Evolutionary conservation across 768 basidiomycete genomes (phyloP).

Genomic region (Psilocybe cyanescens): DNA sequence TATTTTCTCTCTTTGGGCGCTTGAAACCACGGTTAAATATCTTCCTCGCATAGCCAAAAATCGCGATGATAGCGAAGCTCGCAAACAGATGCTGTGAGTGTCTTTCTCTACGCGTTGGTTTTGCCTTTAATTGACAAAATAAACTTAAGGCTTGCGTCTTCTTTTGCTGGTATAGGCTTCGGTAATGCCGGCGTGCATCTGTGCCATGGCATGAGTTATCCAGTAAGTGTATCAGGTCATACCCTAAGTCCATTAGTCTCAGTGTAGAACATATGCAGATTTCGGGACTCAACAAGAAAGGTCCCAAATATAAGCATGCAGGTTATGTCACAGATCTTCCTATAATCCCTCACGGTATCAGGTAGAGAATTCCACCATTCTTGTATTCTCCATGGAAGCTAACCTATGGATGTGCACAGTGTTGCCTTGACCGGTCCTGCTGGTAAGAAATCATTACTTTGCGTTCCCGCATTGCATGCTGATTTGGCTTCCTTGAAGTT

Average conservation of each 20-base stretch:
- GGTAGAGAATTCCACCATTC: constrained; percentile 36
- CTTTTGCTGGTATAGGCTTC: constrained; percentile 95
- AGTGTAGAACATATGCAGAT: constrained; percentile 51
- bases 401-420: constrained; percentile 31
- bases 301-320: constrained; percentile 89
- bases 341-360: constrained; percentile 93
- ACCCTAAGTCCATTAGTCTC: background rate
- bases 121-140: background rate
- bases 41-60: constrained; percentile 87
- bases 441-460: constrained; percentile 39
- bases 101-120: background rate
- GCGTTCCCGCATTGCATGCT: too few species aligned
- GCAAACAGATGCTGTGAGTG: constrained; percentile 87
- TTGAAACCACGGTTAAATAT: constrained; percentile 86
- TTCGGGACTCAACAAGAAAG: constrained; percentile 92
- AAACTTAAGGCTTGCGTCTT: constrained; percentile 73
- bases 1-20: constrained; percentile 94
- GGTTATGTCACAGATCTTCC: constrained; percentile 87
- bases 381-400: background rate
- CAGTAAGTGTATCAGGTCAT: constrained; percentile 49
- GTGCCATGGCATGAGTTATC: constrained; percentile 90
- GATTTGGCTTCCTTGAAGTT: constrained; percentile 43
- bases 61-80: constrained; percentile 78
- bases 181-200: constrained; percentile 93
- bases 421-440: constrained; percentile 92